These are phyloP conservation scores for Yamadazyma atmosphaerica DNA, from an alignment of 1,139 yeast species.

Conservation along the genomic window DNA sequence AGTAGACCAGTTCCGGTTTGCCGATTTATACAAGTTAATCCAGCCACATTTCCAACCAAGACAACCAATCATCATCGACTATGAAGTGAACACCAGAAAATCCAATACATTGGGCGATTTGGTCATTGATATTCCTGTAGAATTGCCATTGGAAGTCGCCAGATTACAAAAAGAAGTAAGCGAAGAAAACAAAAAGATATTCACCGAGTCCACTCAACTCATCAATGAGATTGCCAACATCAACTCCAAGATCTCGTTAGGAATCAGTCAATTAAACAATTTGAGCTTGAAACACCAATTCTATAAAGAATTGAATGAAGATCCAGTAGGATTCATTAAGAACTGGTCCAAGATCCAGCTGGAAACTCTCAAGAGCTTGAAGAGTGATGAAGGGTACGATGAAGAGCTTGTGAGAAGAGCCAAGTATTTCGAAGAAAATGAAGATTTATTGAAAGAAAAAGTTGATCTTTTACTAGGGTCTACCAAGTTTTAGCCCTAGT, in stretches of 20 bases:
- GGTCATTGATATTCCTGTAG: constrained; percentile 72
- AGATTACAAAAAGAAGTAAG: constrained; percentile 39
- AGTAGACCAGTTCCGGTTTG: constrained; percentile 56
- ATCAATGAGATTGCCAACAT: constrained; percentile 56
- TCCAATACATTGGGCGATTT: constrained; percentile 81
- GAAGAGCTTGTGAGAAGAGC: constrained; percentile 89
- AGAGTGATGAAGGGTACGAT: constrained; percentile 86
- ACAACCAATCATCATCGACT: constrained; percentile 75
- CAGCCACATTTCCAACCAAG: constrained; percentile 65
- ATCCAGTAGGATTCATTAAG: constrained; percentile 75
- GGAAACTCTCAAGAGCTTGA: constrained; percentile 70
- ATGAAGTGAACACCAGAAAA: constrained; percentile 70
- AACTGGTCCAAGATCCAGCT: constrained; percentile 75
- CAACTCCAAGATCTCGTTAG: constrained; percentile 60
- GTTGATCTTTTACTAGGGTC: constrained; percentile 65
- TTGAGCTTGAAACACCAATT: constrained; percentile 53
- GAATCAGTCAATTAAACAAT: constrained; percentile 65
- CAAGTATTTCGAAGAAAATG: constrained; percentile 75
- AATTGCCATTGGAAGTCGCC: constrained; percentile 49
- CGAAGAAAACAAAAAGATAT: constrained; percentile 39
- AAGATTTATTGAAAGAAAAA: constrained; percentile 65
- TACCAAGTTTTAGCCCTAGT: constrained; percentile 22
- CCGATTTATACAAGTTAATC: constrained; percentile 72
- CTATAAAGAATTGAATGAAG: constrained; percentile 67
- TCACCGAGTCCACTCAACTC: constrained; percentile 37